Conservation (phyloP, 2,329 filamentous ascomycete species). For the Fusarium cyanostomum region DNA sequence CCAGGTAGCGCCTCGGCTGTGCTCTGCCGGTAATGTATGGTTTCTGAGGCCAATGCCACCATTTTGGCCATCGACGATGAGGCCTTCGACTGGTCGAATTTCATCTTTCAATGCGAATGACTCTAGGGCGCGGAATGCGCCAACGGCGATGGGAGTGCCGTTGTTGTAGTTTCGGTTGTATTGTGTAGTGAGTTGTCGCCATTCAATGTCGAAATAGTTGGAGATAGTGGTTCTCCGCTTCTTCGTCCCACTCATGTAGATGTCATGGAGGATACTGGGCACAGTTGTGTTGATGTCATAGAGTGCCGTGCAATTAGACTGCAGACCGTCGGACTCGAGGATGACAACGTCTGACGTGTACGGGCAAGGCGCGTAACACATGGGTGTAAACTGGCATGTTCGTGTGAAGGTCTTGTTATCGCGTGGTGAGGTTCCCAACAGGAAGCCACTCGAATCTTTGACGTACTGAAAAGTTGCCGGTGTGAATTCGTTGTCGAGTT, state of each 20-base stretch:
- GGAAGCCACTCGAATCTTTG: slow-evolving; percentile 50
- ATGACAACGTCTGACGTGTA: slow-evolving; percentile 30
- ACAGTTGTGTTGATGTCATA: slow-evolving; percentile 40
- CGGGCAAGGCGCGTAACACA: slow-evolving; percentile 38
- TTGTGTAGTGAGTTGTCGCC: slow-evolving; percentile 47
- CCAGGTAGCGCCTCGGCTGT: slow-evolving; percentile 53
- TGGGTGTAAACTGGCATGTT: slow-evolving; percentile 41
- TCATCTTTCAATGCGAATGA: slow-evolving; percentile 47
- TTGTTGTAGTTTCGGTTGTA: slow-evolving; percentile 42
- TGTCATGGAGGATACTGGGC: slow-evolving; percentile 34
- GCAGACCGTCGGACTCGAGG: slow-evolving; percentile 37
- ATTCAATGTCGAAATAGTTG: slow-evolving; percentile 33
- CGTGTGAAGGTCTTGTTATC: slow-evolving; percentile 28
- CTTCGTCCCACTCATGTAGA: slow-evolving; percentile 34
- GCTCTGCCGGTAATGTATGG: slow-evolving; percentile 50
- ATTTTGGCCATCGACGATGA: slow-evolving; percentile 53
- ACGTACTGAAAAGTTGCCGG: slow-evolving; percentile 49
- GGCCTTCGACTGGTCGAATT: slow-evolving; percentile 52
- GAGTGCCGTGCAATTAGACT: slow-evolving; percentile 21
- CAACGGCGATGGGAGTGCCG: slow-evolving; percentile 44
- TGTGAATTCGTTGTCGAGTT: neutral
- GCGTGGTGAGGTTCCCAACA: slow-evolving; percentile 51
- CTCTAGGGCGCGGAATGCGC: slow-evolving; percentile 29
- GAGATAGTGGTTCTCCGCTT: slow-evolving; percentile 25
- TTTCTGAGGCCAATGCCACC: slow-evolving; percentile 58